Percentiles rank a stretch among this genome's conserved stretches.
Evolutionary conservation across 768 basidiomycete species (phyloP).

Genomic region (Lactarius sp.): DNA sequence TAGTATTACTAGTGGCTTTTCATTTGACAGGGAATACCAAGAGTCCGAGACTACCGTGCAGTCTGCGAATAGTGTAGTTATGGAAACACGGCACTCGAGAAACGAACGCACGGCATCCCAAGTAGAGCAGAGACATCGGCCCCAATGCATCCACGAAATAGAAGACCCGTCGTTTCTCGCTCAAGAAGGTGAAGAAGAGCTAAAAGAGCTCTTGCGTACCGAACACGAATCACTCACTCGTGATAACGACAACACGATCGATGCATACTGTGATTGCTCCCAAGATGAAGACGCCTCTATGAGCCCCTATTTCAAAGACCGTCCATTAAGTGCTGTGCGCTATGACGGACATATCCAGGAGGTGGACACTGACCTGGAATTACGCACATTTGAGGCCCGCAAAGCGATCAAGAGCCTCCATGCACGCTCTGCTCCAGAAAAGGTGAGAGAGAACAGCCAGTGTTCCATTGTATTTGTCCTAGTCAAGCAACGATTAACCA

Average conservation of each 20-base stretch:
- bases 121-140: slow-evolving; percentile 4
- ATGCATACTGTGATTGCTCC: slow-evolving; percentile 27
- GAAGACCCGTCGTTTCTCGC: slow-evolving; percentile 35
- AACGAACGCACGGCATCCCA: slow-evolving; percentile 13
- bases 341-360: slow-evolving; percentile 50
- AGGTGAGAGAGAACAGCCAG: not conserved
- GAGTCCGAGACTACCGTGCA: slow-evolving; percentile 32
- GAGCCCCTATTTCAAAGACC: not conserved
- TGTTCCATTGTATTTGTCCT: not conserved
- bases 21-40: slow-evolving; percentile 33
- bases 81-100: slow-evolving; percentile 17
- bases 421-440: slow-evolving; percentile 5
- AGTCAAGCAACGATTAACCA: slow-evolving; percentile 1
- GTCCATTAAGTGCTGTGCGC: slow-evolving; percentile 37
- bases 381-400: slow-evolving; percentile 40
- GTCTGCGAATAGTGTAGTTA: slow-evolving; percentile 28
- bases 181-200: slow-evolving; percentile 15
- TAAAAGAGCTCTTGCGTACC: slow-evolving; percentile 13
- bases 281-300: slow-evolving; percentile 8
- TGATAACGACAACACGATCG: slow-evolving; percentile 12
- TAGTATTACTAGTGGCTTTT: slow-evolving; percentile 32
- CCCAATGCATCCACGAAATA: slow-evolving; percentile 52
- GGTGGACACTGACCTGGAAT: slow-evolving; percentile 49
- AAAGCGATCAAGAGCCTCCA: slow-evolving; percentile 6
- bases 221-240: slow-evolving; percentile 12